Percentiles rank a stretch among this genome's conserved stretches.
These are phyloP conservation scores for Osmanthus fragrans DNA, from an alignment of 257 asterid genomes.

Conservation along the genomic window DNA sequence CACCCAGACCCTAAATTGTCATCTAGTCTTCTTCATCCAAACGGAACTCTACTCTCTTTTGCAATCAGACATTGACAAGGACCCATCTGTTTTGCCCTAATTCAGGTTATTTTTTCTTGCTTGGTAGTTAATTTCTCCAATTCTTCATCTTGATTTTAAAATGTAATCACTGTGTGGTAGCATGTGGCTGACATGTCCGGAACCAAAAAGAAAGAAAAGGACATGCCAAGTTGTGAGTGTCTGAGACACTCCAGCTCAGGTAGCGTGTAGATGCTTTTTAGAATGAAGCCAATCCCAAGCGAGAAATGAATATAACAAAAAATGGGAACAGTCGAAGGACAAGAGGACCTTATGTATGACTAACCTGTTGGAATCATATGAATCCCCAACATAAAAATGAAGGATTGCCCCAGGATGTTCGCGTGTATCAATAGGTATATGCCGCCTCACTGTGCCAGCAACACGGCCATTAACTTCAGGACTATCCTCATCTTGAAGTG, in stretches of 20 bases:
- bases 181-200: not conserved
- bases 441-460: conserved; percentile 96
- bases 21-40: not conserved
- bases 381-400: conserved; percentile 89
- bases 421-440: conserved; percentile 86
- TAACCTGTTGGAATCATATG: conserved; percentile 76
- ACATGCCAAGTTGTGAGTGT: not conserved
- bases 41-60: not conserved
- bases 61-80: not conserved
- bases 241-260: not conserved
- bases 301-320: conserved; percentile 7
- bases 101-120: not conserved
- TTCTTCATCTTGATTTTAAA: not conserved
- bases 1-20: not conserved
- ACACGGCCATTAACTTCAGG: conserved; percentile 79
- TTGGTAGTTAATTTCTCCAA: not conserved
- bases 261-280: not conserved
- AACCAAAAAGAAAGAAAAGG: not conserved
- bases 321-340: conserved; percentile 4
- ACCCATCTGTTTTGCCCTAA: not conserved
- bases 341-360: conserved; percentile 17
- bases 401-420: conserved; percentile 88
- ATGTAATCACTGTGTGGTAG: not conserved
- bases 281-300: not conserved
- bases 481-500: conserved; percentile 69